A percentile compares a stretch with the other conserved stretches of the same genome.
Conservation (phyloP, 176 grass and related monocot genomes). For the Panicum miliaceum region DNA sequence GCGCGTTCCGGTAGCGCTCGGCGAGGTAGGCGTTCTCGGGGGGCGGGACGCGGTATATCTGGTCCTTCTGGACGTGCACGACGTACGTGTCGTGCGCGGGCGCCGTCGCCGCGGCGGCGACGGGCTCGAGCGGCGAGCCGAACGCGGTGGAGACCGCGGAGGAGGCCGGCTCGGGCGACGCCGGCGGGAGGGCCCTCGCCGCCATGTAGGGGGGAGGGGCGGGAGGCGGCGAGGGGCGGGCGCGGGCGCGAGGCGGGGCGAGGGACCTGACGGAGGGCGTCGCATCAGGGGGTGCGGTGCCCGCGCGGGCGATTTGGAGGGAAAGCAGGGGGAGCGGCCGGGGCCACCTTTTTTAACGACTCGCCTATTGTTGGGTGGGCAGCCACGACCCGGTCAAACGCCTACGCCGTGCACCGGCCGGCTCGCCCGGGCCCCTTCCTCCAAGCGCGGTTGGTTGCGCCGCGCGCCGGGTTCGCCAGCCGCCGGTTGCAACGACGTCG, state of each 20-base stretch:
- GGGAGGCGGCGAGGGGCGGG: slow-evolving; percentile 13
- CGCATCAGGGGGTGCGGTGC: slow-evolving; percentile 34
- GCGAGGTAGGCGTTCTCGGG: slow-evolving; percentile 82
- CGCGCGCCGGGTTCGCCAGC: too few relatives aligned
- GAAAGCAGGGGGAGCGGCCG: slow-evolving; percentile 19
- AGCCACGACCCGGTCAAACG: slow-evolving; percentile 14
- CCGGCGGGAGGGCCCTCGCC: slow-evolving; percentile 64
- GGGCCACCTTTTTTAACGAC: slow-evolving; percentile 27
- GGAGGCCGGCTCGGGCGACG: slow-evolving; percentile 36
- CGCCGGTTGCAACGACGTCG: background rate
- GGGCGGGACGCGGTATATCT: slow-evolving; percentile 87
- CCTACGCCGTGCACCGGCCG: too few relatives aligned
- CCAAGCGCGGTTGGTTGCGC: slow-evolving; percentile 7
- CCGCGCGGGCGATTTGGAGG: slow-evolving; percentile 49
- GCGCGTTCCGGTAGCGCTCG: slow-evolving; percentile 64
- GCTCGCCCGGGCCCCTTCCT: too few relatives aligned
- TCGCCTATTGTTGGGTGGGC: slow-evolving; percentile 51
- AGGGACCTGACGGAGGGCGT: slow-evolving; percentile 34
- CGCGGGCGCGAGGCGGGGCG: background rate
- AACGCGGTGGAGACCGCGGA: slow-evolving; percentile 34
- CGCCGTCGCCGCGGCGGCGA: background rate
- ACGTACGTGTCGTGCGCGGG: slow-evolving; percentile 60
- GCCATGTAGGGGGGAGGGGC: slow-evolving; percentile 53
- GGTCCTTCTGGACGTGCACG: slow-evolving; percentile 85
- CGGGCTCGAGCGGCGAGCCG: slow-evolving; percentile 39